phyloP scores from a whole-genome alignment of 139 green algal species.

The Trebouxia sp. region DNA sequence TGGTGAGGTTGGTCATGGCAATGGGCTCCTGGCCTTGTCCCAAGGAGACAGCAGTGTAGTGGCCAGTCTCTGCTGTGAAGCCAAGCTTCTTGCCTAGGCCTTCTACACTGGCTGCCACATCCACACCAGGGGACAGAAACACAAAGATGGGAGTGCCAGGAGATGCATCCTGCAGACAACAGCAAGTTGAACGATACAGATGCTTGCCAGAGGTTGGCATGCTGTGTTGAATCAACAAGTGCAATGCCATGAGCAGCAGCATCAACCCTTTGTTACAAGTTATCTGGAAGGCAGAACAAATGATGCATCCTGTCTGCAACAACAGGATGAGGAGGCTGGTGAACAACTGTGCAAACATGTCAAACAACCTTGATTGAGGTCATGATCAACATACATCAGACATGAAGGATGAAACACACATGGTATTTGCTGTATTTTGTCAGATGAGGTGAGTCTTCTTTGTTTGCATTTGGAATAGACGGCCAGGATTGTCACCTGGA shows the following conservation, averaged over 20 bases:
- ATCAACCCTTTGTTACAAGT: too few species aligned
- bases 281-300: too few species aligned
- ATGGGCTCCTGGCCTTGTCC: constrained; percentile 87
- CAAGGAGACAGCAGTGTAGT: constrained; percentile 79
- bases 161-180: constrained; percentile 54
- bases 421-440: too few species aligned
- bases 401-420: too few species aligned
- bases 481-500: constrained; percentile 36
- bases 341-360: too few species aligned
- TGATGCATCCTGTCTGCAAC: too few species aligned
- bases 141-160: constrained; percentile 85
- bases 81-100: constrained; percentile 74
- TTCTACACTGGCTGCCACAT: constrained; percentile 83
- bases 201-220: too few species aligned
- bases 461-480: too few species aligned
- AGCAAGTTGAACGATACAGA: neutral
- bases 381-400: neutral
- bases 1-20: constrained; percentile 79
- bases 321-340: too few species aligned
- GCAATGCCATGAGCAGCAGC: too few species aligned
- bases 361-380: neutral
- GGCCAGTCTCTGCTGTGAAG: constrained; percentile 71
- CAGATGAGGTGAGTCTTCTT: too few species aligned
- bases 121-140: constrained; percentile 86
- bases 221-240: too few species aligned